Evolutionary conservation across 2,329 filamentous ascomycete species (phyloP).

Genomic region (Fusarium solani-melongenae): DNA sequence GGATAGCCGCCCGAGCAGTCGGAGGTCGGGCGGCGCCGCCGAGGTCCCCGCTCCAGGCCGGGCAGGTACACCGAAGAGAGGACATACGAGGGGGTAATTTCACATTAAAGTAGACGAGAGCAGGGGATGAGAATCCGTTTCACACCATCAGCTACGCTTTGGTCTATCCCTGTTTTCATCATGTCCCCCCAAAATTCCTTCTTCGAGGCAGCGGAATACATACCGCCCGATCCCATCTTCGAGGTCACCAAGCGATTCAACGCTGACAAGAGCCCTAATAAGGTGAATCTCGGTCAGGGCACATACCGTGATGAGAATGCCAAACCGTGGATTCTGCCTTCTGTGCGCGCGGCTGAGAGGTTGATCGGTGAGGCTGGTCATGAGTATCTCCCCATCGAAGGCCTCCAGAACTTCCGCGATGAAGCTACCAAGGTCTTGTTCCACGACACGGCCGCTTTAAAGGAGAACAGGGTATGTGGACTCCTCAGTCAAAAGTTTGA

Average conservation of each 20-base stretch:
- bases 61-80: not conserved
- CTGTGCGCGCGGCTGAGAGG: constrained; percentile 44
- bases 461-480: constrained; percentile 45
- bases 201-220: constrained; percentile 39
- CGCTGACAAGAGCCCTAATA: constrained; percentile 45
- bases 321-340: constrained; percentile 53
- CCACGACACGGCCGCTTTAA: constrained; percentile 37
- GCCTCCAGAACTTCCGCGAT: constrained; percentile 47
- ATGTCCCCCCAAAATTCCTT: constrained; percentile 15
- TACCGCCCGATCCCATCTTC: constrained; percentile 49
- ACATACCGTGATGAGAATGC: constrained; percentile 53
- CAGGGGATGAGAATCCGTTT: not conserved
- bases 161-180: not conserved
- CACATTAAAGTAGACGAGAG: not conserved
- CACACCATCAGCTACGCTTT: not conserved
- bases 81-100: not conserved
- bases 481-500: fast-evolving
- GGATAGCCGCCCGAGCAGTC: not conserved
- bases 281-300: constrained; percentile 54
- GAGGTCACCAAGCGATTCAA: constrained; percentile 48
- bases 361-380: constrained; percentile 41
- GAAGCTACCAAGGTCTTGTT: constrained; percentile 48
- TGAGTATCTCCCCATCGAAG: constrained; percentile 53
- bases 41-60: not conserved
- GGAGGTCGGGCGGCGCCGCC: not conserved